Evolutionary conservation across 129 eudicot genomes (phyloP).

Genomic region (Flaveria sonorensis): DNA sequence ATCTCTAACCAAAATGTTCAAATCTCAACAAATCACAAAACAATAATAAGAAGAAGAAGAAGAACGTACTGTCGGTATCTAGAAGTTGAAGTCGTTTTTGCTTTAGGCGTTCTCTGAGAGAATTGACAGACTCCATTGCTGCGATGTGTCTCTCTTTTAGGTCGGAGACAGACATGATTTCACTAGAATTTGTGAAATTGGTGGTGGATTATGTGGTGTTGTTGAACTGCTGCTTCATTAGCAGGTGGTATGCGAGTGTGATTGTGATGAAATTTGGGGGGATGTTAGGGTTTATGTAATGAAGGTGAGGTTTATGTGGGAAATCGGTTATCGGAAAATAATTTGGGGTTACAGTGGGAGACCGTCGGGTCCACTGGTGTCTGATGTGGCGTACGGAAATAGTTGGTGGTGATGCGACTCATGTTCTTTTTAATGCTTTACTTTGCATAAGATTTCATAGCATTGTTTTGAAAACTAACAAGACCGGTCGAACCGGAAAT

Average conservation of each 20-base stretch:
- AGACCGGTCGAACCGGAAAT: too few species aligned
- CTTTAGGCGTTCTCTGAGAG: slow-evolving; percentile 68
- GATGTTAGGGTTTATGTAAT: slow-evolving; percentile 24
- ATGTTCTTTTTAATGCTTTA: too few species aligned
- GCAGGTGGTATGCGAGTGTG: too few species aligned
- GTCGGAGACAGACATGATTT: slow-evolving; percentile 72
- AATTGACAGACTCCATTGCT: slow-evolving; percentile 69
- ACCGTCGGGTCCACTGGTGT: background rate
- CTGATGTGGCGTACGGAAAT: slow-evolving; percentile 19
- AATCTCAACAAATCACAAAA: background rate
- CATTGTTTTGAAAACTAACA: too few species aligned
- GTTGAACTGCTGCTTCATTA: background rate
- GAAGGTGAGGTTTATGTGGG: slow-evolving; percentile 29
- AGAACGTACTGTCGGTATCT: slow-evolving; percentile 68
- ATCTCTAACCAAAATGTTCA: background rate
- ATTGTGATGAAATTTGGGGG: background rate
- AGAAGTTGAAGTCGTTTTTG: slow-evolving; percentile 74
- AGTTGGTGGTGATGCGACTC: slow-evolving; percentile 11
- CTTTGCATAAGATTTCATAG: too few species aligned
- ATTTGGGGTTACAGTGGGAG: background rate
- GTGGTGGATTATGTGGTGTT: slow-evolving; percentile 20
- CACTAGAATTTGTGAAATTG: background rate
- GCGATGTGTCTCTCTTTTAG: slow-evolving; percentile 83
- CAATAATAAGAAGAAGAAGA: too few species aligned
- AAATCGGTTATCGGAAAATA: background rate